phyloP scores from a whole-genome alignment of 1,284 basidiomycete species.

The Cystobasidium sp. region DNA sequence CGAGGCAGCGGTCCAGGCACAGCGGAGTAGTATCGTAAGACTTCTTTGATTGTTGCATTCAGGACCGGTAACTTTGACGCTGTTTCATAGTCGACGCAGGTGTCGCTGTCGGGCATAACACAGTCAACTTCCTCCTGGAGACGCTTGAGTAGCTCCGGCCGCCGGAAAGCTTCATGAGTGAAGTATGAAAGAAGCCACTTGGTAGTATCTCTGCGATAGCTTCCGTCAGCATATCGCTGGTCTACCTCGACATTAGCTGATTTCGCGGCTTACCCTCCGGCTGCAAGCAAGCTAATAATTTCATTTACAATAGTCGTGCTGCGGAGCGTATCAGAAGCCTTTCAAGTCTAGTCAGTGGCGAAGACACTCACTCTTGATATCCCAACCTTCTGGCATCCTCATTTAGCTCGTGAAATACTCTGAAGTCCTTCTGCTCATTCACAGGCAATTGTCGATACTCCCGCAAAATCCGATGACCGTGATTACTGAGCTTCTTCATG shows the following conservation, averaged over 20 bases:
- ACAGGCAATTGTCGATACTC: neutral
- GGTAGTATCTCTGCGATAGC: neutral
- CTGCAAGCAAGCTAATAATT: constrained; percentile 13
- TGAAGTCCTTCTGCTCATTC: neutral
- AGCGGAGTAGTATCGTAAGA: constrained; percentile 12
- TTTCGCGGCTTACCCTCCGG: constrained; percentile 7
- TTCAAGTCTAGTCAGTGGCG: too few relatives aligned
- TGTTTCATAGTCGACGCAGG: constrained; percentile 8
- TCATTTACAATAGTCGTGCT: constrained; percentile 31
- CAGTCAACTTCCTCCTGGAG: constrained; percentile 19
- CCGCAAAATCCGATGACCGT: neutral
- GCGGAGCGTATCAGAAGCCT: too few relatives aligned
- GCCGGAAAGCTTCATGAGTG: constrained; percentile 12
- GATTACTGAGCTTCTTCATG: neutral
- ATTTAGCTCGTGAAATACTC: constrained; percentile 7
- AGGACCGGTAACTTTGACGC: constrained; percentile 22
- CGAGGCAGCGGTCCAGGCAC: constrained; percentile 28
- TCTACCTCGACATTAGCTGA: neutral
- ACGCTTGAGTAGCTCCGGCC: constrained; percentile 13
- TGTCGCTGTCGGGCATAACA: constrained; percentile 26
- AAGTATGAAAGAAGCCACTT: constrained; percentile 19
- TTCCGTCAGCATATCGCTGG: neutral
- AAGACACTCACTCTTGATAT: constrained; percentile 9
- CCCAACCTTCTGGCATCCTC: constrained; percentile 13
- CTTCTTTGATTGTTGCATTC: constrained; percentile 8